A percentile compares a stretch with the other conserved stretches of the same genome.
These are phyloP conservation scores for Eutrema japonicum DNA, from an alignment of 345 rosid species.

Conservation along the genomic window DNA sequence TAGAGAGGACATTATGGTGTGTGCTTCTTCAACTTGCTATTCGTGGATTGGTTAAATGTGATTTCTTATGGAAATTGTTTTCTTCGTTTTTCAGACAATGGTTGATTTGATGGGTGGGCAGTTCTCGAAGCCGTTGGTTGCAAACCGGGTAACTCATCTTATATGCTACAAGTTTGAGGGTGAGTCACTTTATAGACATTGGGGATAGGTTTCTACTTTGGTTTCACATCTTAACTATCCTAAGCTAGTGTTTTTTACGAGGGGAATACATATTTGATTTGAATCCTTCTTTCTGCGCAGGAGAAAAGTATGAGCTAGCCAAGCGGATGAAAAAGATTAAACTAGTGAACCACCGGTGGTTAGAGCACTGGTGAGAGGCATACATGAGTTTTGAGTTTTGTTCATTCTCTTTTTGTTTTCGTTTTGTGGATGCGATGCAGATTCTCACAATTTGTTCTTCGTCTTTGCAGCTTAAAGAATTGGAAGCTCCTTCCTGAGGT, in stretches of 20 bases:
- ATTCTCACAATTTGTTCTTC: slow-evolving; percentile 4
- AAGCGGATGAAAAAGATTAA: slow-evolving; percentile 72
- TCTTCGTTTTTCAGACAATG: slow-evolving; percentile 62
- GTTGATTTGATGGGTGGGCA: slow-evolving; percentile 90
- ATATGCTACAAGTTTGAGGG: slow-evolving; percentile 97
- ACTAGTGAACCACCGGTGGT: slow-evolving; percentile 88
- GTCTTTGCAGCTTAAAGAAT: slow-evolving; percentile 67
- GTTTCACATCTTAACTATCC: background rate
- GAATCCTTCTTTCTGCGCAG: slow-evolving; percentile 47
- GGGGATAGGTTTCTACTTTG: background rate
- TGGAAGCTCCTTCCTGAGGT: slow-evolving; percentile 88
- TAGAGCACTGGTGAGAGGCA: slow-evolving; percentile 78
- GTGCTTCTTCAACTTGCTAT: slow-evolving; percentile 14
- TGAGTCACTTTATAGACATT: slow-evolving; percentile 37
- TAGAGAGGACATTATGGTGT: slow-evolving; percentile 91
- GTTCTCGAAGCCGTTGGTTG: slow-evolving; percentile 89
- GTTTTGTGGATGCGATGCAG: background rate
- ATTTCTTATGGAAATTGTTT: slow-evolving; percentile 12
- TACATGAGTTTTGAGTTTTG: slow-evolving; percentile 6
- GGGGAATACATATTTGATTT: background rate
- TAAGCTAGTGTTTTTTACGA: too few species aligned
- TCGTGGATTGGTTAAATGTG: background rate
- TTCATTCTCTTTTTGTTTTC: slow-evolving; percentile 15
- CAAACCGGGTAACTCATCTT: slow-evolving; percentile 88
- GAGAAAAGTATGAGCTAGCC: slow-evolving; percentile 96